Evolutionary conservation across 2,329 filamentous ascomycete genomes (phyloP), one percentile per base, ranked within the genome.

Genomic region (Cercospora zeae-maydis): DNA sequence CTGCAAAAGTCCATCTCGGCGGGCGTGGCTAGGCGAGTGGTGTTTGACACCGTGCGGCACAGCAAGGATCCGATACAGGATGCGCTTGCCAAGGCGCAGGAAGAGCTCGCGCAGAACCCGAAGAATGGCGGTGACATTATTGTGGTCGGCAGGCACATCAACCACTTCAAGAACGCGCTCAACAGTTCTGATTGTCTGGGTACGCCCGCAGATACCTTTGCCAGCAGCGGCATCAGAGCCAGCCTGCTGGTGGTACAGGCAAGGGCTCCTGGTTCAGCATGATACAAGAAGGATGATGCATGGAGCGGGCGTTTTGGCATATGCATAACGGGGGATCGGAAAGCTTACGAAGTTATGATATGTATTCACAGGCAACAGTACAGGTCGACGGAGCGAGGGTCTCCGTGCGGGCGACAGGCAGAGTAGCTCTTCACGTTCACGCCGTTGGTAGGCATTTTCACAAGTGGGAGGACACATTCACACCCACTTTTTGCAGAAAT

Each of bases 191-290:
- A 77, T 72, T 85, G 84, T 27, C 71, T 90, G 34, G 87, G 88
- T 9, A 76, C 79, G n/a, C 78, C 87, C 31, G 86, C 84, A 9
- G 83, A 87, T 73, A 80, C 82, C 61, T 75, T 89, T n/a, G 81
- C 86, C 47, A 81, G 81, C 57, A 80, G 80, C 49, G 83, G 82
- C 11, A 75, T 89, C n/a, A 83, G 82, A 66, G 85, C 87, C 0
- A 91, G 89, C 74, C 77, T 92, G 27, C 78, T 92, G 58, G 84
- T 92, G 59, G 81, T 93, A 30, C 87, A 91, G 76, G 88, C 88
- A 37, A 80, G 76, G 55, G 68, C 59, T 31, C 63, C 58, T 45
- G 65, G 58, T 14, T 14, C 58, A 54, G 58, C 62, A 34, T 64
- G 31, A 59, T 55, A 54, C n/a, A n/a, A n/a, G 36, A 9, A 21